Evolutionary conservation across 23 red algal species (phyloP).

Genomic region (Cyanidiococcus yangmingshanensis): DNA sequence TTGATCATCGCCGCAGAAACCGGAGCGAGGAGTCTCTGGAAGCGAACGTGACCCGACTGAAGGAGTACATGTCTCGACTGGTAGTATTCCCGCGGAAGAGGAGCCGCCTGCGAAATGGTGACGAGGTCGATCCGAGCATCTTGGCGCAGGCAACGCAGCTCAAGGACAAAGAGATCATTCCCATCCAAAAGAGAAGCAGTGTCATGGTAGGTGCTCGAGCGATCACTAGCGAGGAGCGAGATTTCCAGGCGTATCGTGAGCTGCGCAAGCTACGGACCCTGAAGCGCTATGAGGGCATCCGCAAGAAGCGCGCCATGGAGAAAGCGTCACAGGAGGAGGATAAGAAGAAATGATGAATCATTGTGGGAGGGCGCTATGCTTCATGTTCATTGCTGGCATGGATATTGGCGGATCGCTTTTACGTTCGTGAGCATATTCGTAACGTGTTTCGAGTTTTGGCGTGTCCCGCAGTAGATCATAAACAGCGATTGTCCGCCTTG

Average conservation of each 20-base stretch:
- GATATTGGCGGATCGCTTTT: too few species aligned
- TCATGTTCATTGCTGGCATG: too few species aligned
- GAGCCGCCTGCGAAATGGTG: slow-evolving; percentile 66
- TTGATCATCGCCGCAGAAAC: slow-evolving; percentile 83
- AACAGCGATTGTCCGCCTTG: too few species aligned
- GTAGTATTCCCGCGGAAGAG: slow-evolving; percentile 77
- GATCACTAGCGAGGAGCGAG: slow-evolving; percentile 75
- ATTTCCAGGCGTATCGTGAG: slow-evolving; percentile 42
- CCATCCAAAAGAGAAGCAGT: slow-evolving; percentile 32
- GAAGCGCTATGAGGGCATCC: slow-evolving; percentile 40
- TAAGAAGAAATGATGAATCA: slow-evolving; percentile 36
- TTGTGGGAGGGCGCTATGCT: too few species aligned
- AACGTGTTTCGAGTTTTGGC: too few species aligned
- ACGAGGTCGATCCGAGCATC: slow-evolving; percentile 47
- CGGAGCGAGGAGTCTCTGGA: slow-evolving; percentile 70
- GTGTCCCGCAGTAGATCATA: too few species aligned
- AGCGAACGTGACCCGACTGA: slow-evolving; percentile 80
- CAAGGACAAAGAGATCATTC: slow-evolving; percentile 43
- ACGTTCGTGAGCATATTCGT: too few species aligned
- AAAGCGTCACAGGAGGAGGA: slow-evolving; percentile 46
- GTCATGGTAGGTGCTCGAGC: slow-evolving; percentile 34
- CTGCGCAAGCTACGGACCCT: slow-evolving; percentile 60
- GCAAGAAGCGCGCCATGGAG: slow-evolving; percentile 66
- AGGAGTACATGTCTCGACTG: slow-evolving; percentile 93
- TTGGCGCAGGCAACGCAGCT: slow-evolving; percentile 52